Conservation (phyloP, 257 asterid species). For the Primulina huaijiensis region DNA sequence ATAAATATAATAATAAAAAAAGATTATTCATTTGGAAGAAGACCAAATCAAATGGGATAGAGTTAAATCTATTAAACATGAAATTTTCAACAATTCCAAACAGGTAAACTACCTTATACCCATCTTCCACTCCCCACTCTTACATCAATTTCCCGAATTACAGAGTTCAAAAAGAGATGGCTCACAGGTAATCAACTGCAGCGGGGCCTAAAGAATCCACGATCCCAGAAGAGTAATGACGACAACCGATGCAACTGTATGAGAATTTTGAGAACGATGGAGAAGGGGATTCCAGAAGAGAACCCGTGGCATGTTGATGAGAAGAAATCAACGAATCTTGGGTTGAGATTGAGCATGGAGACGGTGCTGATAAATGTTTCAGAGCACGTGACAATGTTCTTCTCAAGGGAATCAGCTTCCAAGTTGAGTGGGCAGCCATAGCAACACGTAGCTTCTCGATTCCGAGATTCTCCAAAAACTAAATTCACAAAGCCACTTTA, state of each 20-base stretch:
- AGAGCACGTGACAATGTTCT: constrained; percentile 32
- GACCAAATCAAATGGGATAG: not conserved
- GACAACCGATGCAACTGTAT: constrained; percentile 28
- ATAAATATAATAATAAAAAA: not conserved
- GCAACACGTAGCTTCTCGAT: not conserved
- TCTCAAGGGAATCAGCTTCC: constrained; percentile 29
- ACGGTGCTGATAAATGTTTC: constrained; percentile 27
- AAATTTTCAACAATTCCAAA: not conserved
- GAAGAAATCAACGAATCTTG: constrained; percentile 20
- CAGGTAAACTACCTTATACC: not conserved
- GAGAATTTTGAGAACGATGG: constrained; percentile 22
- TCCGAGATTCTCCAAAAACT: not conserved
- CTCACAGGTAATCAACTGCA: constrained; percentile 54
- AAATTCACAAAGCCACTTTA: no score
- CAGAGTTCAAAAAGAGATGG: not conserved
- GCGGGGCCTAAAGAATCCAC: constrained; percentile 49
- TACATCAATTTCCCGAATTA: not conserved
- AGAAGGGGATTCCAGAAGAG: constrained; percentile 25
- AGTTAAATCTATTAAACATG: not conserved
- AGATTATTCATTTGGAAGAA: not conserved
- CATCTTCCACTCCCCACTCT: not conserved
- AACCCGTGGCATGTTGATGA: constrained; percentile 26
- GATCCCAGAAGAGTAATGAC: constrained; percentile 40
- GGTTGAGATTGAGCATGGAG: constrained; percentile 21
- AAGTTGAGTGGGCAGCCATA: constrained; percentile 36